Conservation (phyloP, 2,329 filamentous ascomycete genomes). For the Fusarium sp. region DNA sequence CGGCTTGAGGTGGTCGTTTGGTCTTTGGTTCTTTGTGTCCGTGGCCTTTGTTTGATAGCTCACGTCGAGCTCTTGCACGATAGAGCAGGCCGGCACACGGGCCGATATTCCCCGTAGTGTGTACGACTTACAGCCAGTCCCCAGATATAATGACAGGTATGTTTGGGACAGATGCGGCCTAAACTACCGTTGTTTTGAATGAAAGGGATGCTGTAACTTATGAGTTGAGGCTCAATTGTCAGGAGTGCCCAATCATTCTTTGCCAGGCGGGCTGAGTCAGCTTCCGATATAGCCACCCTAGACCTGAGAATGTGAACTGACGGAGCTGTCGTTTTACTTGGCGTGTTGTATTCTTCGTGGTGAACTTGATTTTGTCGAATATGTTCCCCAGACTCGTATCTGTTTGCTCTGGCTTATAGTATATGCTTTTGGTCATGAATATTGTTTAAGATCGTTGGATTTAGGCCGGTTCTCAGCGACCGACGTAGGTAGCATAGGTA, state of each 20-base stretch:
- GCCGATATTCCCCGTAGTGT: background rate
- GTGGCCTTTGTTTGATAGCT: constrained; percentile 13
- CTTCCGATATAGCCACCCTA: constrained; percentile 12
- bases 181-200: constrained; percentile 25
- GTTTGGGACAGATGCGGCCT: constrained; percentile 4
- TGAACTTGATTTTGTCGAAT: no score
- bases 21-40: constrained; percentile 1
- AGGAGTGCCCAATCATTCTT: constrained; percentile 26
- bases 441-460: no score
- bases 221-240: constrained; percentile 30
- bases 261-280: constrained; percentile 34
- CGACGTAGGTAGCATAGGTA: no score
- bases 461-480: no score
- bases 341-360: no score
- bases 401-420: no score
- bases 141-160: background rate
- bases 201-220: constrained; percentile 21
- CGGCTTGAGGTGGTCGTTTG: background rate
- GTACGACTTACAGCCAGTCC: background rate
- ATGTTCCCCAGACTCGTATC: no score
- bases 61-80: constrained; percentile 7
- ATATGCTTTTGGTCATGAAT: no score
- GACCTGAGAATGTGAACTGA: background rate
- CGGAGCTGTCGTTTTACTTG: background rate
- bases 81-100: background rate